These are phyloP conservation scores for Fusarium pseudograminearum DNA, from an alignment of 2,329 filamentous ascomycete genomes.

Conservation along the genomic window DNA sequence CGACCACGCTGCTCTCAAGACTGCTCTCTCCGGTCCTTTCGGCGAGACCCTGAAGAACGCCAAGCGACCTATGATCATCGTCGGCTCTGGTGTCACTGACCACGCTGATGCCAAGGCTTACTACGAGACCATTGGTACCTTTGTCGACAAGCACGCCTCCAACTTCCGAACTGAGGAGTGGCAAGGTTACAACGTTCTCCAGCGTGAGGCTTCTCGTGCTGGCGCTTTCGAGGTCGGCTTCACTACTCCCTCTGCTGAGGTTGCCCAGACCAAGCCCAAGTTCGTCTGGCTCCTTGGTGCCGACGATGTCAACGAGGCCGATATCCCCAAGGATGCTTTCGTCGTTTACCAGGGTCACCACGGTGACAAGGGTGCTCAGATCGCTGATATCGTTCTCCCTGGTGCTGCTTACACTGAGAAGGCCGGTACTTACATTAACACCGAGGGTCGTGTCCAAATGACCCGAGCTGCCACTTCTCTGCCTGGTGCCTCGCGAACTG, in stretches of 20 bases:
- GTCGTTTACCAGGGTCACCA: constrained; percentile 99
- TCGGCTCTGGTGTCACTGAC: constrained; percentile 92
- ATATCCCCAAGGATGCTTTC: constrained; percentile 96
- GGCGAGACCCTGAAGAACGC: constrained; percentile 91
- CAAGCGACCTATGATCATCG: constrained; percentile 95
- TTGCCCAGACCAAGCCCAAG: constrained; percentile 89
- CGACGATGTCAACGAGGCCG: constrained; percentile 85
- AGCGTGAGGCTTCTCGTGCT: constrained; percentile 90
- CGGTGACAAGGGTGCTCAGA: constrained; percentile 90
- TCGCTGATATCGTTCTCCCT: constrained; percentile 93
- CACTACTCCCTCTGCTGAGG: constrained; percentile 82
- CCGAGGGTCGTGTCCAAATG: constrained; percentile 95
- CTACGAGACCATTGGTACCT: constrained; percentile 89
- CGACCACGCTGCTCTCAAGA: constrained; percentile 84
- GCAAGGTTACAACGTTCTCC: constrained; percentile 98
- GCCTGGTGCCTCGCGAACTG: constrained; percentile 89
- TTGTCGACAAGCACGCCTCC: constrained; percentile 91
- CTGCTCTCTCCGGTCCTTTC: constrained; percentile 85
- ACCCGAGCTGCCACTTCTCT: constrained; percentile 89
- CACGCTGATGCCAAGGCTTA: constrained; percentile 91
- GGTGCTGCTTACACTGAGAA: constrained; percentile 98
- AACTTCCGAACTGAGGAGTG: constrained; percentile 92
- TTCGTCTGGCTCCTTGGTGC: constrained; percentile 97
- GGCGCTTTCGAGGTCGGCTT: constrained; percentile 98
- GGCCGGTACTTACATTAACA: constrained; percentile 95